These are phyloP conservation scores for Ceratocystis papillata DNA, from an alignment of 2,329 filamentous ascomycete species.

Conservation along the genomic window DNA sequence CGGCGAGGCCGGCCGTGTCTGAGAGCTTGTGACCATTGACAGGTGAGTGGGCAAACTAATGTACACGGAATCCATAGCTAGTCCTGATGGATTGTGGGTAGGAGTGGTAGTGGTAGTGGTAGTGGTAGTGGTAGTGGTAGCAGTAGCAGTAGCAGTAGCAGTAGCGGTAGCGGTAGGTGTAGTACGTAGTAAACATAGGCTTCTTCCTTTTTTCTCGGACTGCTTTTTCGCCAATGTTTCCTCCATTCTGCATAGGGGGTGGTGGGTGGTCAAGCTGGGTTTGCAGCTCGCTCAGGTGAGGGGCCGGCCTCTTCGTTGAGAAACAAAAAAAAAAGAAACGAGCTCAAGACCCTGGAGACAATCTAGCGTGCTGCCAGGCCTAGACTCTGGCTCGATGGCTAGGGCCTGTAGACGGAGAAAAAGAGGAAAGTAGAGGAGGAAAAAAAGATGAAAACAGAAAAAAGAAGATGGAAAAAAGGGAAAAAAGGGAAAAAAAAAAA, in stretches of 20 bases:
- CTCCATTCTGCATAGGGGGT: neutral
- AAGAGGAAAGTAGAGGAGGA: too few relatives aligned
- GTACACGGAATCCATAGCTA: neutral
- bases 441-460: too few relatives aligned
- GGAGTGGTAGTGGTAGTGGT: neutral
- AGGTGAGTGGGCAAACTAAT: constrained; percentile 12
- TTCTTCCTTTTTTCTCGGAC: neutral
- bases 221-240: neutral
- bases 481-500: too few relatives aligned
- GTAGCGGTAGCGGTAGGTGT: neutral
- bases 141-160: neutral
- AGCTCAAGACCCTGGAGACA: neutral
- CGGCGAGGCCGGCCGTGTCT: constrained; percentile 16
- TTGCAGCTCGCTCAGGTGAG: constrained; percentile 7
- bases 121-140: too few relatives aligned
- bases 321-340: neutral
- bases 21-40: constrained; percentile 10
- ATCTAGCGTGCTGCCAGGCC: neutral
- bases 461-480: too few relatives aligned
- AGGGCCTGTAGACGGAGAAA: too few relatives aligned
- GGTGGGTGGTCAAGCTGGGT: neutral
- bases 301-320: neutral
- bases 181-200: neutral
- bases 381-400: too few relatives aligned
- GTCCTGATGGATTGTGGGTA: neutral